A percentile compares a stretch with the other conserved stretches of the same genome.
Evolutionary conservation across 129 eudicot genomes (phyloP).

Genomic region (Flaveria trinervia): DNA sequence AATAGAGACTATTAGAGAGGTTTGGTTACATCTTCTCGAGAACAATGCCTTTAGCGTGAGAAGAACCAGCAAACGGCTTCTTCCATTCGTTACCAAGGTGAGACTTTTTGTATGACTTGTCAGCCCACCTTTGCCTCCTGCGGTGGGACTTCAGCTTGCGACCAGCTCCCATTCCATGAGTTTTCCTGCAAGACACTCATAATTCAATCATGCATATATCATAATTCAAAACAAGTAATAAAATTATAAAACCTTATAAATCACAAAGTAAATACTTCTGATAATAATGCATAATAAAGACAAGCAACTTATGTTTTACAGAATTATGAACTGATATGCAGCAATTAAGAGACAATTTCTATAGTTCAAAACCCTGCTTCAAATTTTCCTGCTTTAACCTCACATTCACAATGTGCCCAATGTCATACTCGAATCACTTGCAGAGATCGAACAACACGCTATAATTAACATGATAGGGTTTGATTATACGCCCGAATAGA

Average conservation of each 20-base stretch:
- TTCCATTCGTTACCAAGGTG: conserved; percentile 62
- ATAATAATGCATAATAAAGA: background rate
- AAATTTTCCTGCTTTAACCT: too few relatives aligned
- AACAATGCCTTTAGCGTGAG: conserved; percentile 58
- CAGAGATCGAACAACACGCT: background rate
- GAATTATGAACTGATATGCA: too few relatives aligned
- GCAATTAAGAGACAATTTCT: too few relatives aligned
- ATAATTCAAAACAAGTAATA: background rate
- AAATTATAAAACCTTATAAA: background rate
- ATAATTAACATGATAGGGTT: background rate
- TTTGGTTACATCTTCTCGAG: conserved; percentile 50
- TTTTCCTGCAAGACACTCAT: conserved; percentile 34
- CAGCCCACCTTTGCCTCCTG: conserved; percentile 63
- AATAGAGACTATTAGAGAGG: too few relatives aligned
- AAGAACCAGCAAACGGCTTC: conserved; percentile 59
- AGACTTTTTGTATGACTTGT: conserved; percentile 56
- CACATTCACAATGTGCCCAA: too few relatives aligned
- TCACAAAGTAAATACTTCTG: background rate
- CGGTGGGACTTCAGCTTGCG: conserved; percentile 61
- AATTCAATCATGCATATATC: background rate
- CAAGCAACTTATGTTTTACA: background rate
- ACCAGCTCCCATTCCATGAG: conserved; percentile 68
- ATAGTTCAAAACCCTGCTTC: too few relatives aligned
- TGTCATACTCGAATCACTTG: background rate
- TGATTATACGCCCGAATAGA: background rate